Percentiles rank a stretch among this genome's conserved stretches.
phyloP scores from a whole-genome alignment of 768 basidiomycete genomes.

The Daedaleopsis sinensis region DNA sequence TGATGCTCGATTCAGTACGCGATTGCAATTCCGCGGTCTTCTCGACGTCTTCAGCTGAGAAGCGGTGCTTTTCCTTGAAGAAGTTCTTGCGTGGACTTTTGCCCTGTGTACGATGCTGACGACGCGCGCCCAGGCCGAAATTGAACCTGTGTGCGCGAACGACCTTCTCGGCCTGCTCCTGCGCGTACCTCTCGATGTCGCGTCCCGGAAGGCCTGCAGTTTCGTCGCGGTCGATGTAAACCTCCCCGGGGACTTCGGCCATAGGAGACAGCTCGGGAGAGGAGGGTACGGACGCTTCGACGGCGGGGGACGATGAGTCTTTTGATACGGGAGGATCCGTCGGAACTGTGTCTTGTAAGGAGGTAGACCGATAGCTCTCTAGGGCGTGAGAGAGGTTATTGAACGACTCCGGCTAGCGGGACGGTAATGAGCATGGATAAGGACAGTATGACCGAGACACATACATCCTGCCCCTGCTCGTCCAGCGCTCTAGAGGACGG shows the following conservation, averaged over 20 bases:
- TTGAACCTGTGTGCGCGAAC: conserved; percentile 44
- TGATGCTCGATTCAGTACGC: conserved; percentile 6
- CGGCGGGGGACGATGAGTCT: conserved; percentile 13
- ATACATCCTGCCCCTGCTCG: no score
- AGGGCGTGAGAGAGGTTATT: conserved; percentile 51
- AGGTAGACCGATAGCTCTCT: conserved; percentile 46
- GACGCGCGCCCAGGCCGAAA: background rate
- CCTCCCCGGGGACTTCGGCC: conserved; percentile 49
- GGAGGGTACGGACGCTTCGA: conserved; percentile 18
- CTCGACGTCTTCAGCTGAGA: conserved; percentile 23
- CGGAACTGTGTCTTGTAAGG: conserved; percentile 15
- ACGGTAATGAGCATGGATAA: no score
- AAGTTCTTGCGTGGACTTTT: background rate
- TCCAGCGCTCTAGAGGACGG: no score
- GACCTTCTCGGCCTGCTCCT: conserved; percentile 43
- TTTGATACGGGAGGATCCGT: conserved; percentile 5
- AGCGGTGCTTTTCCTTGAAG: conserved; percentile 4
- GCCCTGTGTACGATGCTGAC: no score
- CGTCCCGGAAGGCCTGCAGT: conserved; percentile 61
- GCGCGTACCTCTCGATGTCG: conserved; percentile 37
- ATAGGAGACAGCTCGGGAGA: conserved; percentile 25
- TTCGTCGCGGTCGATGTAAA: conserved; percentile 65
- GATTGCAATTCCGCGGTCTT: conserved; percentile 26
- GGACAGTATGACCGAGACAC: no score
- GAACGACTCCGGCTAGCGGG: conserved; percentile 48